A percentile compares a stretch with the other conserved stretches of the same genome.
phyloP scores from a whole-genome alignment of 73 alveolate genomes.

The Paramecium sexaurelia region DNA sequence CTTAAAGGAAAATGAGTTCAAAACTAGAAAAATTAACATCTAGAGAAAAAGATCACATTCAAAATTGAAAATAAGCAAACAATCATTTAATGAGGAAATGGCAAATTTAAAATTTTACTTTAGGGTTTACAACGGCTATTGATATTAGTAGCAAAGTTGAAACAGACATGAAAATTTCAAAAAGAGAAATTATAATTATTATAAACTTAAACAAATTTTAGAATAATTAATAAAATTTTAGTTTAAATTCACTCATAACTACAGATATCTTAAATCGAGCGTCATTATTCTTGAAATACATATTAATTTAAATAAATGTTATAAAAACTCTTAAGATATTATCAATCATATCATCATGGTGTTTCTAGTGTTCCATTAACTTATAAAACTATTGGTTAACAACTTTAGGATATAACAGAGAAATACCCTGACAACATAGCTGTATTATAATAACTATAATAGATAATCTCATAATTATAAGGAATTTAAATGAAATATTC shows the following conservation, averaged over 20 bases:
- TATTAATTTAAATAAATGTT: not conserved
- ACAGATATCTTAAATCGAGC: slow-evolving; percentile 27
- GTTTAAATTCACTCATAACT: not conserved
- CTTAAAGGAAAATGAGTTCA: too few species aligned
- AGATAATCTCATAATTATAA: slow-evolving; percentile 58
- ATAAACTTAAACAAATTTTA: slow-evolving; percentile 27
- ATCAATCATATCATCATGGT: not conserved
- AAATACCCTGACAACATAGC: slow-evolving; percentile 69
- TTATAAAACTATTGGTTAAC: slow-evolving; percentile 66
- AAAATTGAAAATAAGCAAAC: too few species aligned
- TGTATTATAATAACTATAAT: not conserved
- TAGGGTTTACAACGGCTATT: not conserved
- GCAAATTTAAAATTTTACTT: not conserved
- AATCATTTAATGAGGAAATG: too few species aligned
- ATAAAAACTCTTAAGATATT: not conserved
- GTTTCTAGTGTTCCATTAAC: slow-evolving; percentile 35
- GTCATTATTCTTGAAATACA: slow-evolving; percentile 8
- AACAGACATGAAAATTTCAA: not conserved
- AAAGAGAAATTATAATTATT: slow-evolving; percentile 24
- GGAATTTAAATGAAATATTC: slow-evolving; percentile 63
- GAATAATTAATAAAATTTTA: slow-evolving; percentile 30
- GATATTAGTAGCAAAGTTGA: not conserved
- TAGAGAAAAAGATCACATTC: too few species aligned
- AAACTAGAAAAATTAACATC: too few species aligned
- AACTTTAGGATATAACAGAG: slow-evolving; percentile 64